Evolutionary conservation across 2,329 filamentous ascomycete genomes (phyloP).

Genomic region (Aschersonia sp.): DNA sequence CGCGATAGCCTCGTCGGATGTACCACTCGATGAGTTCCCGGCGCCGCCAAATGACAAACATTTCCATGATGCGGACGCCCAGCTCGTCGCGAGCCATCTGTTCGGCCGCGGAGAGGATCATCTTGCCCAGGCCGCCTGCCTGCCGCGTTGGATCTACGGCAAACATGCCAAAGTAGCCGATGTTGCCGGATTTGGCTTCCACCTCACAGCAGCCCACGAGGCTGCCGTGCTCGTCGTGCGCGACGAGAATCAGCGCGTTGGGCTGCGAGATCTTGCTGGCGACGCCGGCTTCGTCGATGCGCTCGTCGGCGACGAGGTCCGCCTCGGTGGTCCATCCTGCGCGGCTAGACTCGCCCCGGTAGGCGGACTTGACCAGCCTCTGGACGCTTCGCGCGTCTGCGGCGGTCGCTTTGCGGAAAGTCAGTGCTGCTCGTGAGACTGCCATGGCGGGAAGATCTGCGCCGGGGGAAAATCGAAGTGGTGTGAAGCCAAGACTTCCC

Average conservation of each 20-base stretch:
- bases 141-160: constrained; percentile 28
- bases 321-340: constrained; percentile 33
- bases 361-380: constrained; percentile 26
- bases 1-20: constrained; percentile 23
- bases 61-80: constrained; percentile 21
- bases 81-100: constrained; percentile 17
- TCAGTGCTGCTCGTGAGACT: constrained; percentile 7
- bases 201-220: constrained; percentile 32
- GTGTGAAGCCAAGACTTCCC: background rate
- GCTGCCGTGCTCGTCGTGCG: constrained; percentile 11
- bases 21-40: constrained; percentile 32
- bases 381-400: constrained; percentile 18
- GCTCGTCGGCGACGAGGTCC: constrained; percentile 25
- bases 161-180: constrained; percentile 32
- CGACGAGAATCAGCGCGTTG: constrained; percentile 21
- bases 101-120: constrained; percentile 26
- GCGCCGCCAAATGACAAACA: constrained; percentile 28
- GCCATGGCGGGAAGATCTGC: background rate
- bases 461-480: background rate
- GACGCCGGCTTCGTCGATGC: constrained; percentile 23
- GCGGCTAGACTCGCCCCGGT: constrained; percentile 25
- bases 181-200: constrained; percentile 10
- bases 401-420: constrained; percentile 19
- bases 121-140: constrained; percentile 26
- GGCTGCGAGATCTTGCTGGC: constrained; percentile 24